Base-by-base conservation (phyloP, 2,329 filamentous ascomycete genomes). In the Trichoderma atroviride region DNA sequence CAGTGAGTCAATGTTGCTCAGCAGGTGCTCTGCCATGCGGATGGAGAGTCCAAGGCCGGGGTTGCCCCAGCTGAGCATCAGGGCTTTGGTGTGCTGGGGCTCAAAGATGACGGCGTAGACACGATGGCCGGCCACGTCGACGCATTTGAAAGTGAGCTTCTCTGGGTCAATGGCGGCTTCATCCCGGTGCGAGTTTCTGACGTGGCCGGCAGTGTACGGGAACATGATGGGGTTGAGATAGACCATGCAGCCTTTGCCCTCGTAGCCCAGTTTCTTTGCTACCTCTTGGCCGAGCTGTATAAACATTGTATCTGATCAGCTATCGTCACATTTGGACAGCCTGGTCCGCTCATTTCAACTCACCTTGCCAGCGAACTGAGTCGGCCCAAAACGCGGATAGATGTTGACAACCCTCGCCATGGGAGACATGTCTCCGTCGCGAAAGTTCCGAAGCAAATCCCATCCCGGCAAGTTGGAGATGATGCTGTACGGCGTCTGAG, bases 341-440 rank as follows among this genome's bases (percentile, higher is more conserved):
- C 6, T 16, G 50, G 5, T 24, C 13, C 6, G 22, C 37, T 31
- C 47, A 40, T 14, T 35, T 24, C 40, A 37, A 56, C 75, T 73
- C 70, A 83, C 82, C 73, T 76, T 69, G 3, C 75, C 76, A 22
- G 77, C 75, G 35, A 74, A 74, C 0, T 79, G 77, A n/a, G 78
- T 82, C 0, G 84, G 83, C 1, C 74, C 71, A 69, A 85, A 83
- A 4, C 84, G 81, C 13, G 84, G 84, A 59, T 86, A 86, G 33
- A 85, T 78, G 68, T 82, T 80, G 61, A 78, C 77, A 1, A 85
- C 56, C 22, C 63, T 75, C 40, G 74, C 57, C n/a, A 84, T 64
- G 1, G 81, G 60, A 13, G 73, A 68, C 33, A 69, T 71, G 62
- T 84, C 82, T 19, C 83, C 83, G 9, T 83, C 79, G 10, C 83